Conservation (phyloP, 2,329 filamentous ascomycete genomes). For the Massarina eburnea region DNA sequence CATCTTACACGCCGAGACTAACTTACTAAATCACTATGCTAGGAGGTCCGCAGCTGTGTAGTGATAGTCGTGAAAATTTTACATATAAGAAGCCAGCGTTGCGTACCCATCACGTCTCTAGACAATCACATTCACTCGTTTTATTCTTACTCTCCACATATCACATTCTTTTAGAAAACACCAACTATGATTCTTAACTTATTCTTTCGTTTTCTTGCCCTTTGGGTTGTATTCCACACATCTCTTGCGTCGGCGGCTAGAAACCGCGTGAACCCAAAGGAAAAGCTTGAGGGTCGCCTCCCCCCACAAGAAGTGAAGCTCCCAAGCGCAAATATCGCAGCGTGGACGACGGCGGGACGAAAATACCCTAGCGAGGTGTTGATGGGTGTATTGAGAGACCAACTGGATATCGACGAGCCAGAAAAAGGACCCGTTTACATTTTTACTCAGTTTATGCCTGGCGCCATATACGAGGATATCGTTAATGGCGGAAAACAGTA, state of each 20-base stretch:
- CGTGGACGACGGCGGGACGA: background rate
- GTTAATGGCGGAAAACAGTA: conserved; percentile 2
- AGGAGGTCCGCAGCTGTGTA: background rate
- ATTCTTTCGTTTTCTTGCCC: background rate
- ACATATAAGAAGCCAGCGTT: background rate
- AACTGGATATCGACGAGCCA: background rate
- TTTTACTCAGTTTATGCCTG: background rate
- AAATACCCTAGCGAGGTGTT: background rate
- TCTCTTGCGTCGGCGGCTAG: background rate
- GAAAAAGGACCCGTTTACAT: background rate
- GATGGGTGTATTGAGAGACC: background rate
- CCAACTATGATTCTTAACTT: background rate
- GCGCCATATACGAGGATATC: background rate
- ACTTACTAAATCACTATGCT: background rate
- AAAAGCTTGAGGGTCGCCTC: background rate
- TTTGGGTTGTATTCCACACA: background rate
- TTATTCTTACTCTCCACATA: background rate
- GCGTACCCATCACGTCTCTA: background rate
- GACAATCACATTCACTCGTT: background rate
- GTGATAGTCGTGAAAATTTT: background rate
- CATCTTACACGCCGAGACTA: background rate
- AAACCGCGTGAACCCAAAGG: background rate
- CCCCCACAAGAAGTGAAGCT: background rate
- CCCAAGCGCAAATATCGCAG: background rate
- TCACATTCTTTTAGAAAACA: background rate